phyloP scores from a whole-genome alignment of 148 eudicot genomes.

The Limonium bicolor region DNA sequence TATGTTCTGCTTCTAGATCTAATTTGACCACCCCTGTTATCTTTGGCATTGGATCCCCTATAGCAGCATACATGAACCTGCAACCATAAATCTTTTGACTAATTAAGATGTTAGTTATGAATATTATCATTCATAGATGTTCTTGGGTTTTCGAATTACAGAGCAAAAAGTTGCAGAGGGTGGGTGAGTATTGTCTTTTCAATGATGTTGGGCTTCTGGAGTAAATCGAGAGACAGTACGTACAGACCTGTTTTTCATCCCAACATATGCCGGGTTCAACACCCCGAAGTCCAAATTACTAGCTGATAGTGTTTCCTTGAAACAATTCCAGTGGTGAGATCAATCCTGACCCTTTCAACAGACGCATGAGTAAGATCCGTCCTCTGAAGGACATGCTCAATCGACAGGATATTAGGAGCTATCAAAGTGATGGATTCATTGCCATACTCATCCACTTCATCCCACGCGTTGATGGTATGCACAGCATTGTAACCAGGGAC shows the following conservation, averaged over 20 bases:
- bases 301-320: slow-evolving; percentile 3
- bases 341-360: slow-evolving; percentile 9
- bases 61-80: slow-evolving; percentile 9
- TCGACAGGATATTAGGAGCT: slow-evolving; percentile 4
- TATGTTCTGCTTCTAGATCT: slow-evolving; percentile 8
- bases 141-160: too few relatives aligned
- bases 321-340: slow-evolving; percentile 1
- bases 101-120: too few relatives aligned
- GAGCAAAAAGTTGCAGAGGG: too few relatives aligned
- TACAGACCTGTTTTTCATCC: slow-evolving; percentile 12
- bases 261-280: slow-evolving; percentile 9
- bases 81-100: too few relatives aligned
- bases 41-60: slow-evolving; percentile 7
- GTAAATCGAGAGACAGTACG: too few relatives aligned
- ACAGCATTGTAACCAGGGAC: slow-evolving; percentile 13
- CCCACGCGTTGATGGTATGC: slow-evolving; percentile 23
- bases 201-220: too few relatives aligned
- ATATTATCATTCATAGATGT: too few relatives aligned
- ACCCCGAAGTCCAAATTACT: slow-evolving; percentile 14
- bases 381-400: slow-evolving; percentile 3
- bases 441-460: slow-evolving; percentile 9
- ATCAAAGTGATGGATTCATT: neutral
- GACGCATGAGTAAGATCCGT: slow-evolving; percentile 5
- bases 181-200: too few relatives aligned
- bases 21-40: slow-evolving; percentile 20